phyloP scores from a whole-genome alignment of 345 rosid genomes.

The Euphorbia peplus region DNA sequence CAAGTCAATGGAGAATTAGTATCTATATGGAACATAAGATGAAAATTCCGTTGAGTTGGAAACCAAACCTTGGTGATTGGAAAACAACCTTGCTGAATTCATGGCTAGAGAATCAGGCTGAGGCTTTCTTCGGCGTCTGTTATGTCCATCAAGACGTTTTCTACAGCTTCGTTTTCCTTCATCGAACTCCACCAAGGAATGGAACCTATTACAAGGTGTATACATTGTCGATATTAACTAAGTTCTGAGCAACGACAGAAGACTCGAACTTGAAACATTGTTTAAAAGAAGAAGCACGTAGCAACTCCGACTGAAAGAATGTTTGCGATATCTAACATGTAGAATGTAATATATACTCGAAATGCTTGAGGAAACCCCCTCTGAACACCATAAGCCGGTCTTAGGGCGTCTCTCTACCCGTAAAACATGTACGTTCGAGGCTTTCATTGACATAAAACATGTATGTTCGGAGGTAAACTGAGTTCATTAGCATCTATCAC shows the following conservation, averaged over 20 bases:
- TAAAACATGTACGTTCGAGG: too few relatives aligned
- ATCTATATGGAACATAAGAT: neutral
- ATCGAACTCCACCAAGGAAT: slow-evolving; percentile 70
- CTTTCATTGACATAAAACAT: too few relatives aligned
- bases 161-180: slow-evolving; percentile 81
- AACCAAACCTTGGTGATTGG: slow-evolving; percentile 47
- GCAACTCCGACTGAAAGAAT: too few relatives aligned
- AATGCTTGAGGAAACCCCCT: too few relatives aligned
- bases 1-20: neutral
- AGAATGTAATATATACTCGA: too few relatives aligned
- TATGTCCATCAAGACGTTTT: slow-evolving; percentile 77
- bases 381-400: too few relatives aligned
- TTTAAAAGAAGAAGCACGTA: too few relatives aligned
- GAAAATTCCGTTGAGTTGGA: neutral
- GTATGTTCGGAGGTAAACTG: neutral
- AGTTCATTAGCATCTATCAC: neutral
- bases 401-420: too few relatives aligned
- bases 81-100: slow-evolving; percentile 39
- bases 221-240: neutral
- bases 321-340: too few relatives aligned
- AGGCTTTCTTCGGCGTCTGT: slow-evolving; percentile 66
- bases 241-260: too few relatives aligned
- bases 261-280: too few relatives aligned
- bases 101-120: slow-evolving; percentile 48
- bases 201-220: slow-evolving; percentile 43